A percentile compares a stretch with the other conserved stretches of the same genome.
These are phyloP conservation scores for Alternaria arbusti DNA, from an alignment of 2,329 filamentous ascomycete genomes.

Conservation along the genomic window DNA sequence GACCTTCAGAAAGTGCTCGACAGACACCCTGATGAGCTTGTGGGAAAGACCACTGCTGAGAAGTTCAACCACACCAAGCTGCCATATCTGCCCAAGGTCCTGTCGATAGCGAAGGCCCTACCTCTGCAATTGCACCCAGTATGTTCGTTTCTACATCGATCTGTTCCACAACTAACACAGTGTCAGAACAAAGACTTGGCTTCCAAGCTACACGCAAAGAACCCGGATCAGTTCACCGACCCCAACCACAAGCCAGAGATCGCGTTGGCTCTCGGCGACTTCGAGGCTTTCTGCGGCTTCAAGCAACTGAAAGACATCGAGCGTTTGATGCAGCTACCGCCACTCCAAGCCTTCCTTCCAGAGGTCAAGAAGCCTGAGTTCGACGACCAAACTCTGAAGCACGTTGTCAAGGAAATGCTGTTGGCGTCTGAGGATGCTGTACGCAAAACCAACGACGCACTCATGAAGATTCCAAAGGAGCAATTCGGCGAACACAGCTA, in stretches of 20 bases:
- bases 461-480: conserved; percentile 57
- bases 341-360: conserved; percentile 62
- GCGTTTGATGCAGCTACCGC: conserved; percentile 62
- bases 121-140: conserved; percentile 75
- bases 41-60: conserved; percentile 67
- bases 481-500: conserved; percentile 62
- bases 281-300: conserved; percentile 79
- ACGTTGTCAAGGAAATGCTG: conserved; percentile 63
- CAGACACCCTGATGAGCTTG: conserved; percentile 64
- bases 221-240: conserved; percentile 72
- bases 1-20: conserved; percentile 70
- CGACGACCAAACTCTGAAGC: conserved; percentile 64
- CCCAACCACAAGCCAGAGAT: conserved; percentile 83
- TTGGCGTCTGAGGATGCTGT: conserved; percentile 61
- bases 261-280: conserved; percentile 71
- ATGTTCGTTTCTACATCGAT: conserved; percentile 1
- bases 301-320: conserved; percentile 69
- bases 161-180: conserved; percentile 6
- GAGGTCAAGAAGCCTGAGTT: conserved; percentile 52
- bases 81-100: conserved; percentile 76
- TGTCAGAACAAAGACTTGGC: conserved; percentile 67
- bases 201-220: conserved; percentile 65
- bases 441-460: conserved; percentile 58
- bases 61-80: conserved; percentile 69
- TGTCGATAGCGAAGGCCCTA: conserved; percentile 77